Evolutionary conservation across 2,329 filamentous ascomycete species (phyloP), one percentile per base, ranked within the genome.

Genomic region (Botrytis elliptica): DNA sequence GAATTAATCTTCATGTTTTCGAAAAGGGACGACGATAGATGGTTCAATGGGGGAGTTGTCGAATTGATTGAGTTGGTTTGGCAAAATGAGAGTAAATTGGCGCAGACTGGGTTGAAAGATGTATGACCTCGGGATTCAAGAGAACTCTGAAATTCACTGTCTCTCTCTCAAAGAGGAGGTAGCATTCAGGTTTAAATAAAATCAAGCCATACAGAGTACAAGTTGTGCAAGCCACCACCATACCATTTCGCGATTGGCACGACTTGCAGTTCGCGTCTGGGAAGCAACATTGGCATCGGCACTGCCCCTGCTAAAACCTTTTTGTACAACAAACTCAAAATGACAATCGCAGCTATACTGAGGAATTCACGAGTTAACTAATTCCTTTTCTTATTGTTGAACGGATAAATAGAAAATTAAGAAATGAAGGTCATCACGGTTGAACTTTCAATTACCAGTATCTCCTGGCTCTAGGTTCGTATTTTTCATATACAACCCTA

Each of bases 1-100:
- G 55, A 65, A 25, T 67, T 75, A 52, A 71, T 40, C 46, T 75
- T 75, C 77, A 77, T 77, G 40, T 63, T 75, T 71, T 6, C 57
- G 59, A 33, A 22, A 29, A 40, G 1, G 29, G 8, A 38, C 22
- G 10, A 25, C 5, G 10, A 46, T 33, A 44, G 66, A 57, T 20
- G 25, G 25, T 33, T 44, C 12, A 36, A 16, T 29, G 10, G 16
- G 52, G 46, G 29, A 14, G 38, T 14, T 42, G 49, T 9, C 33
- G 46, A 36, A 44, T 22, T 73, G n/a, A 16, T 18, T 12, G 20
- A 46, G 40, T 46, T 22, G 38, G 7, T 46, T 66, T 49, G 42
- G 33, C 44, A 33, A 6, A 55, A 67, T 10, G 46, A 67, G 33
- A 55, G 65, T n/a, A 38, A 46, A 38, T 33, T n/a, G 6, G 55